These are phyloP conservation scores for Saraca asoca DNA, from an alignment of 331 rosid genomes.

Conservation along the genomic window DNA sequence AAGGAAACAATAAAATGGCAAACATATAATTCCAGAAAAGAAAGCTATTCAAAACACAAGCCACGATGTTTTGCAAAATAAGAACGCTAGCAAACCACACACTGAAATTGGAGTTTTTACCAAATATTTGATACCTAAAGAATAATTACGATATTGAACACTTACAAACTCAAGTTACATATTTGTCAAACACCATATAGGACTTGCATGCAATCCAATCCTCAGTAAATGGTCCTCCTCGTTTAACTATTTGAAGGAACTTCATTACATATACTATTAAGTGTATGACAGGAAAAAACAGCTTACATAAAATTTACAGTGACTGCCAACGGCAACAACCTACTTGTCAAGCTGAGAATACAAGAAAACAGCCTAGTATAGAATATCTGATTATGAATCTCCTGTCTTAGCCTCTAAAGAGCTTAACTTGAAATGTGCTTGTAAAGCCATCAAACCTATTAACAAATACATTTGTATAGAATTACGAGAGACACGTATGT, in stretches of 20 bases:
- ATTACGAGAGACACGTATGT: constrained; percentile 8
- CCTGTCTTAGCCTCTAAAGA: constrained; percentile 95
- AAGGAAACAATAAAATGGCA: constrained; percentile 11
- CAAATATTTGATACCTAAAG: neutral
- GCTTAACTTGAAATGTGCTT: constrained; percentile 93
- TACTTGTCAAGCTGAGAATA: constrained; percentile 84
- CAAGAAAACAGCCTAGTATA: constrained; percentile 87
- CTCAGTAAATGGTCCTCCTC: constrained; percentile 12
- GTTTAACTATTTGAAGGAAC: constrained; percentile 7
- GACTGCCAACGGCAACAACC: constrained; percentile 25
- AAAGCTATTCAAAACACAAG: neutral
- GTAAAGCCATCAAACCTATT: constrained; percentile 95
- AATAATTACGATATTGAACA: neutral
- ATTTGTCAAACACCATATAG: constrained; percentile 22
- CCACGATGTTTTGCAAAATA: constrained; percentile 16
- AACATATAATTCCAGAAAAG: constrained; percentile 10
- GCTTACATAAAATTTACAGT: constrained; percentile 20
- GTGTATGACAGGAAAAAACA: constrained; percentile 20
- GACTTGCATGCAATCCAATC: neutral
- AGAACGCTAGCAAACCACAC: constrained; percentile 18
- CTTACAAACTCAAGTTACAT: constrained; percentile 13
- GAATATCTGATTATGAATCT: constrained; percentile 95
- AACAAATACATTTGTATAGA: constrained; percentile 25
- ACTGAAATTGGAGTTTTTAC: neutral
- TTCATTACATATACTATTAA: neutral